Evolutionary conservation across 2,329 filamentous ascomycete genomes (phyloP), one percentile per base, ranked within the genome.

Genomic region (Monilinia polystroma): DNA sequence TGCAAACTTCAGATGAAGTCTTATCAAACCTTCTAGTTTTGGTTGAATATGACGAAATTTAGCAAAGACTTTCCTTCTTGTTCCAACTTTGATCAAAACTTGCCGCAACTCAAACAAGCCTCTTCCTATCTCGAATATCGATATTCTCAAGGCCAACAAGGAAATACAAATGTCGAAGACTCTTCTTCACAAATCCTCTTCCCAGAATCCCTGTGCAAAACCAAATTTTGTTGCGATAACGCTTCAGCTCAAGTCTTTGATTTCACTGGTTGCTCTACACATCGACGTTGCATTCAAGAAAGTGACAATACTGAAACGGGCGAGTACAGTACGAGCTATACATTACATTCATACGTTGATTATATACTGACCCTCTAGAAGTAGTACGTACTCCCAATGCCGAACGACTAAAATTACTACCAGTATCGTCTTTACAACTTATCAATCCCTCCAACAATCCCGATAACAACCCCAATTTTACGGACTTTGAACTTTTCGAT

Each of bases 401-500:
- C 16, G 14, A 51, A 38, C 4, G 6, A 38, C 7, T 38, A 4
- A n/a, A 51, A 8, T 0, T 1, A 51, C n/a, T 12, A 38, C 6
- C 29, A 18, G 41, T 20, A 10, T 16, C 10, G 16, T 32, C 11
- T 3, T 11, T 26, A 52, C 32, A 52, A n/a, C 5, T 6, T 2
- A 41, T 29, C 12, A 6, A 29, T 41, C 4, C 38, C n/a, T 10
- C 35, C n/a, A 54, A 16, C 23, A 63, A 54, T 23, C 18, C 29
- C 18, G 38, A 32, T n/a, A 14, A 3, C n/a, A 18, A 26, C n/a
- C n/a, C n/a, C 11, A 54, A 29, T 5, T 43, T 54, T 10, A 41
- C 16, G 16, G 49, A 63, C 35, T 63, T 54, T 6, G 35, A 54
- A 18, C 32, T 54, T 26, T 63, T 54, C 8, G 49, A 54, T 54